Base-by-base conservation (phyloP, 2,329 filamentous ascomycete genomes). In the Aspergillus ochraceoroseus region DNA sequence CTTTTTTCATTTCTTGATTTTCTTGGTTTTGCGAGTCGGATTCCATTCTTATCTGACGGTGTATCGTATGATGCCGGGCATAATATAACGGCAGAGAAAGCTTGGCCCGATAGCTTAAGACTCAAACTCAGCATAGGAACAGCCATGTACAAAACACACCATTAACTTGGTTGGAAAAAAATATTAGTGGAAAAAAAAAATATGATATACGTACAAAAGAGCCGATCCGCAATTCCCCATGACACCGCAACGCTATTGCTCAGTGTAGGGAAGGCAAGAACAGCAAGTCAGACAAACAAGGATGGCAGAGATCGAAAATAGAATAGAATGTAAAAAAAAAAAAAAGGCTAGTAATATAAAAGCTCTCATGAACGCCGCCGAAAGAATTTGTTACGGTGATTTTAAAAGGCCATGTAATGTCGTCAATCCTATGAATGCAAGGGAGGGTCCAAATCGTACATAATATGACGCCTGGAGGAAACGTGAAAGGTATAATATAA, bases 131-230 rank as follows among this genome's bases (percentile, higher is more conserved):
- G n/a, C n/a, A n/a, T n/a, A n/a, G n/a, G n/a, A n/a, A n/a, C n/a
- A n/a, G n/a, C 5, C 20, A 22, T 22, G 20, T 22, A 22, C 20
- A 22, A 22, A 9, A 9, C 5, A 5, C 5, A 5, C 9, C 5
- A 22, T 22, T 22, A 9, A 22, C 20, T 22, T 22, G 20, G 20
- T 22, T 5, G 20, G 20, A 22, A 22, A 22, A 22, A 22, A 22
- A 22, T 22, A 22, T 22, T 22, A 22, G 9, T 9, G 20, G 5
- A 22, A 22, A 5, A 22, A 5, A 22, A 9, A 22, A 5, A 22
- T 9, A 49, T 44, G 30, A 49, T 55, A 59, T 58, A 59, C 51
- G 43, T 59, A 61, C 55, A 59, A 44, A 46, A 41, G 57, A 54
- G 32, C 43, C 48, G 41, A 39, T 43, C 41, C 45, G 9, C 20